Evolutionary conservation across 179 eudicot species (phyloP).

Genomic region (Sideroxylon spinosum): DNA sequence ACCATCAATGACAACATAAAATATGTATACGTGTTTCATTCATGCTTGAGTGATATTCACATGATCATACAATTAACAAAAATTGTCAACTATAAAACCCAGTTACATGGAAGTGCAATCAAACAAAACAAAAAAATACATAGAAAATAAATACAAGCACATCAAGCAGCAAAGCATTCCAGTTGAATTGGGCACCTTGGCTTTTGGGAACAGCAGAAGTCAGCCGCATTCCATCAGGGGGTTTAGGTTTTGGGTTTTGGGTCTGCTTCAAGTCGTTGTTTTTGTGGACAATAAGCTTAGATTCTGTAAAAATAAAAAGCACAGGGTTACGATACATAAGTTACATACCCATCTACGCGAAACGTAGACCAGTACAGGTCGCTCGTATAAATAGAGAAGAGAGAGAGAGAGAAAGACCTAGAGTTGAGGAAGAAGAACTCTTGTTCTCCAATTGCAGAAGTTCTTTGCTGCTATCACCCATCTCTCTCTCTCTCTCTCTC

Average conservation of each 20-base stretch:
- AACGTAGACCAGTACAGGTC: not conserved
- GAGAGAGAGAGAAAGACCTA: constrained; percentile 29
- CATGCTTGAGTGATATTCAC: too few species aligned
- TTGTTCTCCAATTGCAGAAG: constrained; percentile 48
- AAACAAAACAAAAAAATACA: too few species aligned
- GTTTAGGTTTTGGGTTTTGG: constrained; percentile 22
- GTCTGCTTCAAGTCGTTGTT: constrained; percentile 17
- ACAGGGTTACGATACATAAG: not conserved
- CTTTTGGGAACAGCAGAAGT: constrained; percentile 47
- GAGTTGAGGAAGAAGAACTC: constrained; percentile 30
- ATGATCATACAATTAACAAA: too few species aligned
- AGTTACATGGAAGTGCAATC: too few species aligned
- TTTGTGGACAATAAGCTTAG: constrained; percentile 39
- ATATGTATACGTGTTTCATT: too few species aligned
- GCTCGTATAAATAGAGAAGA: not conserved
- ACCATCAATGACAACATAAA: too few species aligned
- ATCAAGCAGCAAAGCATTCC: too few species aligned
- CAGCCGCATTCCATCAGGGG: constrained; percentile 27
- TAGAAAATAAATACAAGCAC: too few species aligned
- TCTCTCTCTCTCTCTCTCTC: constrained; percentile 18
- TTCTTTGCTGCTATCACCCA: constrained; percentile 55
- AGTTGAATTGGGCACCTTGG: constrained; percentile 32
- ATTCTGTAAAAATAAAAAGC: constrained; percentile 32
- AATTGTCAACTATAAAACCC: too few species aligned
- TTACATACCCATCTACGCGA: not conserved